Base-by-base conservation (phyloP, 2,329 filamentous ascomycete genomes). In the Curvularia eragrostidis region DNA sequence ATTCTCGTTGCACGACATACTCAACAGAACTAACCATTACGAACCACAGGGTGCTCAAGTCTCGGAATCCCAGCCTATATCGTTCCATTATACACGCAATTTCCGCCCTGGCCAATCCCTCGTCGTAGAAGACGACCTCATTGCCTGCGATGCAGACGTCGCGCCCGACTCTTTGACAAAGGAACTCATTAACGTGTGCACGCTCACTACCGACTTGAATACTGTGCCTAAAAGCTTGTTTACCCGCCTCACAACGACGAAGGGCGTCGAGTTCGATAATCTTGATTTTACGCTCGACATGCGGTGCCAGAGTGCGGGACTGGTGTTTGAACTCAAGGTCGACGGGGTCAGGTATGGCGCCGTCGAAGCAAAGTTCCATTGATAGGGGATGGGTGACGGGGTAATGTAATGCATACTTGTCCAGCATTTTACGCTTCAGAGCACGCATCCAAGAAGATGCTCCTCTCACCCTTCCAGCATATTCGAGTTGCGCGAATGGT, bases 21-120 rank as follows among this genome's bases (percentile, higher is more conserved):
- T 10, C 19, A 23, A 1, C 19, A 28, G 23, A 52, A 42, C 59
- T 68, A 49, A 71, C 53, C 34, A 13, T 9, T 7, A 12, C 7
- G 2, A 5, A 28, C n/a, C 56, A 50, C 62, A 90, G 87, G 90
- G 89, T 56, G 89, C 91, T 65, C 85, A 89, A 36, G 84, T 93
- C 36, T 92, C 89, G 7, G 88, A 90, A n/a, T 80, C 87, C 0
- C 83, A 85, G 1, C 90, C 91, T 0, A 89, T 93, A 57, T 89
- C 89, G 2, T 93, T 94, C 77, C 90, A 93, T 80, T 94, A 93
- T 78, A 93, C 91, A 3, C 88, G 91, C 60, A 94, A 93, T 76
- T 94, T 94, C 78, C 86, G 90, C 1, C 89, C 90, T 0, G 88
- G 89, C 0, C 91, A 93, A 75, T 90, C 88, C 0, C 83, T 93